These are phyloP conservation scores for Triangularia setosa DNA, from an alignment of 2,329 filamentous ascomycete species.

Conservation along the genomic window DNA sequence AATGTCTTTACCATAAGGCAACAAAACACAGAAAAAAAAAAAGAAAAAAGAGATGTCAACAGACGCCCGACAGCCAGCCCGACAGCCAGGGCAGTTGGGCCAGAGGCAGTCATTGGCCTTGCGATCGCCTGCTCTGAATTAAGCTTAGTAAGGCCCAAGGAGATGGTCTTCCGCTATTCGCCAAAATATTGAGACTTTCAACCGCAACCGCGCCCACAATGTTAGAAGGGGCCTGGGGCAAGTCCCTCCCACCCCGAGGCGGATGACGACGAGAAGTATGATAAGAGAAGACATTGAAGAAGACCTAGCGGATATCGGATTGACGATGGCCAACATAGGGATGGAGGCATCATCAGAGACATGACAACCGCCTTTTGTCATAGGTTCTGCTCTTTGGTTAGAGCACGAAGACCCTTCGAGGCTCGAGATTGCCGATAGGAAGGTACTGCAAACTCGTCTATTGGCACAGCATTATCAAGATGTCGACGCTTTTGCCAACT, in stretches of 20 bases:
- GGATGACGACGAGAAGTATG: constrained; percentile 10
- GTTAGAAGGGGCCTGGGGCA: neutral
- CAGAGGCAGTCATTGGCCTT: neutral
- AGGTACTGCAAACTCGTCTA: constrained; percentile 34
- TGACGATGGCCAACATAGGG: neutral
- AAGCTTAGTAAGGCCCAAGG: neutral
- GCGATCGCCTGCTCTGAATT: neutral
- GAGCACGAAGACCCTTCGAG: constrained; percentile 34
- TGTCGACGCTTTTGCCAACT: constrained; percentile 19
- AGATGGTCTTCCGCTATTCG: constrained; percentile 5
- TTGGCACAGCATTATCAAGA: constrained; percentile 19
- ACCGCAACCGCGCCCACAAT: constrained; percentile 5
- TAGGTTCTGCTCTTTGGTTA: constrained; percentile 32
- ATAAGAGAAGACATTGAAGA: constrained; percentile 1
- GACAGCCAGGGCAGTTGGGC: neutral
- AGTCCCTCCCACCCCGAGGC: neutral
- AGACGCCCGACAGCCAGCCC: neutral
- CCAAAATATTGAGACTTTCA: constrained; percentile 13
- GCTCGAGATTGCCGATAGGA: constrained; percentile 36
- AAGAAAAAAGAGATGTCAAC: constrained; percentile 5
- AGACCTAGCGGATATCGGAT: neutral
- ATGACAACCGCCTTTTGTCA: constrained; percentile 30
- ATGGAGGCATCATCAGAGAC: constrained; percentile 21
- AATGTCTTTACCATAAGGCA: neutral
- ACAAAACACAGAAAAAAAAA: neutral